Base-by-base conservation (phyloP, 768 basidiomycete genomes). In the Phylloporus rhodoxanthus region DNA sequence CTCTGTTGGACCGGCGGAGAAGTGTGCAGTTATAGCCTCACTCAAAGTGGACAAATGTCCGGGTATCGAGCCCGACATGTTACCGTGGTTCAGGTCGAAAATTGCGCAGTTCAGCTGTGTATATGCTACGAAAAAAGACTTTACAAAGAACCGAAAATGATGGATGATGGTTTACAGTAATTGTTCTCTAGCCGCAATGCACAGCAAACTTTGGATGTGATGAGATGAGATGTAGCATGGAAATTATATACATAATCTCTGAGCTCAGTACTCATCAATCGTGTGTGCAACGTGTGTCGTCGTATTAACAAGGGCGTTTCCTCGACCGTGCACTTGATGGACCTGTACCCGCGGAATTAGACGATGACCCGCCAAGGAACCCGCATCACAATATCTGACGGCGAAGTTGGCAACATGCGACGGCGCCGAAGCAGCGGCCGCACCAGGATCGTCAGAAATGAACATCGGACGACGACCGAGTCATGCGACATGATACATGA, bases 51-150 rank as follows among this genome's bases (percentile, higher is more conserved):
- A 89, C 57, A 72, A 72, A 15, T 89, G 86, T 62, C 72, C 71
- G 1, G 61, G 66, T 11, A 69, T 89, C n/a, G 83, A 85, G 34
- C 64, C 72, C 0, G 72, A 73, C 4, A 71, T 77, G 63, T 56
- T 85, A 13, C 77, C 76, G 2, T 87, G 85, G 83, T 72, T 88
- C 43, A 73, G 80, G 48, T 62, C 70, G 10, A 72, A 74, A 30
- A 76, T 87, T 0, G 58, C 67, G 8, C 56, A 42, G 15, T 75
- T 89, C 44, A 84, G 79, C 52, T 87, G 84, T 57, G 60, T 81
- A 19, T 87, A 82, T 53, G 66, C 74, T 63, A 68, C 74, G 43
- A 85, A 73, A 68, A 78, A 76, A 53, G 68, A 72, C 30, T 73
- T 75, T 4, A 26, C 1, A 33, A 55, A 59, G 21, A 64, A 48